These are phyloP conservation scores for Cercospora janseana DNA, from an alignment of 2,329 filamentous ascomycete species.

Conservation along the genomic window DNA sequence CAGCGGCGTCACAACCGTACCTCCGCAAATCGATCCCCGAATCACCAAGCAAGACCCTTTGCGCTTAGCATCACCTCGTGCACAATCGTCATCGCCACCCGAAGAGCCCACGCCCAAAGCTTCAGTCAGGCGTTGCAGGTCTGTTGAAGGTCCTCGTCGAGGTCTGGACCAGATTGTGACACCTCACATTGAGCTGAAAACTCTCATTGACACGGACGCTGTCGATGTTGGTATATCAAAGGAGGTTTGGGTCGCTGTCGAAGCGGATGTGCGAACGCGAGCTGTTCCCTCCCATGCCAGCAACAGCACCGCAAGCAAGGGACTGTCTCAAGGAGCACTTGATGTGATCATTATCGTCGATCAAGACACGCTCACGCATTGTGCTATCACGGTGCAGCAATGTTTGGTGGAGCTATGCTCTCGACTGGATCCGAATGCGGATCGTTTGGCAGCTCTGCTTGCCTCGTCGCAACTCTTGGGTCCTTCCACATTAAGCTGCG, in stretches of 20 bases:
- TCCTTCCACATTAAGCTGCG: slow-evolving; percentile 13
- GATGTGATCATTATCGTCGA: slow-evolving; percentile 21
- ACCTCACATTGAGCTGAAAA: slow-evolving; percentile 32
- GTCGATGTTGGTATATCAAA: slow-evolving; percentile 30
- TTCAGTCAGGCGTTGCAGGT: slow-evolving; percentile 9
- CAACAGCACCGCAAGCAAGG: not conserved
- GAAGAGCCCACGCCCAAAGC: slow-evolving; percentile 26
- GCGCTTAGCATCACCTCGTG: slow-evolving; percentile 19
- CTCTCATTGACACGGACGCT: slow-evolving; percentile 24
- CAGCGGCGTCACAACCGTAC: slow-evolving; percentile 18
- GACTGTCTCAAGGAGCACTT: slow-evolving; percentile 7
- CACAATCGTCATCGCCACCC: slow-evolving; percentile 15
- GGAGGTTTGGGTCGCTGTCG: slow-evolving; percentile 35
- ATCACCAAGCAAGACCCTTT: slow-evolving; percentile 13
- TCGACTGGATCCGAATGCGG: slow-evolving; percentile 16
- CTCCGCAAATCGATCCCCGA: slow-evolving; percentile 12
- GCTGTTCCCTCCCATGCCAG: slow-evolving; percentile 9
- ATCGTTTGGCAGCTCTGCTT: slow-evolving; percentile 19
- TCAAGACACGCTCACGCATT: slow-evolving; percentile 12
- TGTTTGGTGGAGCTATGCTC: slow-evolving; percentile 23
- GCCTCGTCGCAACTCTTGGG: slow-evolving; percentile 10
- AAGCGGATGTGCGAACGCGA: slow-evolving; percentile 30
- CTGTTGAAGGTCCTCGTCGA: too few species aligned
- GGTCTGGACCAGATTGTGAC: slow-evolving; percentile 18
- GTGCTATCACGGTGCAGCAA: slow-evolving; percentile 12